phyloP scores from a whole-genome alignment of 495 filamentous ascomycete species.

The Tuber aestivum region DNA sequence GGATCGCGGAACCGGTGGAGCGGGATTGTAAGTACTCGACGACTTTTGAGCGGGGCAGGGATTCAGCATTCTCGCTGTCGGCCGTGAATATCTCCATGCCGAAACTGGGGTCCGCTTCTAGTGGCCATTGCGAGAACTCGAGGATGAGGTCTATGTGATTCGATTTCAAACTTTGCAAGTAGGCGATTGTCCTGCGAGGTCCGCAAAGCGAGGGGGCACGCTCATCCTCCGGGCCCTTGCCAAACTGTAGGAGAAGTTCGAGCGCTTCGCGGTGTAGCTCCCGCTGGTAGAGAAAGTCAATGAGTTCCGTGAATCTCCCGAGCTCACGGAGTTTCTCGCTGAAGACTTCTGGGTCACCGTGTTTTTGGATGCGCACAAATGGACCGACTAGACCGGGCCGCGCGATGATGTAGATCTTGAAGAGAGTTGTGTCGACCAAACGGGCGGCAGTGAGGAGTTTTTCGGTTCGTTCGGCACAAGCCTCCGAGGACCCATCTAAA shows the following conservation, averaged over 20 bases:
- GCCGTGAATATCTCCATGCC: conserved; percentile 93
- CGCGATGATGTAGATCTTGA: conserved; percentile 86
- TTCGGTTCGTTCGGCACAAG: conserved; percentile 59
- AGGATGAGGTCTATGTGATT: conserved; percentile 86
- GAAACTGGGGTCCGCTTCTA: conserved; percentile 62
- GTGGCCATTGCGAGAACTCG: conserved; percentile 84
- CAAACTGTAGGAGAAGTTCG: conserved; percentile 75
- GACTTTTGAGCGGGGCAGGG: conserved; percentile 68
- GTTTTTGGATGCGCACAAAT: conserved; percentile 92
- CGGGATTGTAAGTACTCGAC: conserved; percentile 65
- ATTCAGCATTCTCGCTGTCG: conserved; percentile 93
- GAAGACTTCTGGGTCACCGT: conserved; percentile 92
- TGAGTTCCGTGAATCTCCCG: conserved; percentile 83
- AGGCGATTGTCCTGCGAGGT: conserved; percentile 76
- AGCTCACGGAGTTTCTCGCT: conserved; percentile 85
- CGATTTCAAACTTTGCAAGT: conserved; percentile 79
- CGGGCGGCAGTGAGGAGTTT: conserved; percentile 68
- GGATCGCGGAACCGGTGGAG: conserved; percentile 63
- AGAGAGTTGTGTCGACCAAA: conserved; percentile 87
- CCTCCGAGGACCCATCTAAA: conserved; percentile 35
- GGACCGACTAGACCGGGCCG: conserved; percentile 77
- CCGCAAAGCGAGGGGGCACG: conserved; percentile 67
- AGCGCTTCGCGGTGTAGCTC: conserved; percentile 84
- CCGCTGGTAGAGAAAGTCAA: conserved; percentile 96
- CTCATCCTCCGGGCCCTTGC: conserved; percentile 61